These are phyloP conservation scores for Roridomyces roridus DNA, from an alignment of 768 basidiomycete species.

Conservation along the genomic window DNA sequence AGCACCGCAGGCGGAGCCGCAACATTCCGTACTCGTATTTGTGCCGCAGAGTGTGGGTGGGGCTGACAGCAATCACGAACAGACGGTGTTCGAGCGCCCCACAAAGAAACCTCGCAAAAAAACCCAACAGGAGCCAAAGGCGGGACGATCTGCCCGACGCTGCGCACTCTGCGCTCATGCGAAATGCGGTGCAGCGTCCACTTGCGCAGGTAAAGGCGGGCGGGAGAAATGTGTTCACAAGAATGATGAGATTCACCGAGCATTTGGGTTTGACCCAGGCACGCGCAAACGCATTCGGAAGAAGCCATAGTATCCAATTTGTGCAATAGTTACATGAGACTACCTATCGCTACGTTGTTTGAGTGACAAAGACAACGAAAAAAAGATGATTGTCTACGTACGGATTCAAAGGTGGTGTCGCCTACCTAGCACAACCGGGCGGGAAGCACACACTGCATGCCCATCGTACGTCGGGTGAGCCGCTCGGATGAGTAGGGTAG, in stretches of 20 bases:
- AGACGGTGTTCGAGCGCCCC: not conserved
- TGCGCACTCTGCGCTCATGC: constrained; percentile 11
- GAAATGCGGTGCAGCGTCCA: not conserved
- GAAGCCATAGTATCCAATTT: not conserved
- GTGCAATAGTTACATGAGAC: not conserved
- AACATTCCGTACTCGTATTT: constrained; percentile 4
- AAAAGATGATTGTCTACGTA: no score
- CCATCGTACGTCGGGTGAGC: no score
- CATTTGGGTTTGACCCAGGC: constrained; percentile 1
- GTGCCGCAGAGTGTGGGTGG: not conserved
- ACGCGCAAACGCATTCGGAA: constrained; percentile 3
- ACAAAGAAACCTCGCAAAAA: not conserved
- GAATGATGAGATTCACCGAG: not conserved
- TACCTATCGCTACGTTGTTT: no score
- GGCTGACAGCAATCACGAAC: not conserved
- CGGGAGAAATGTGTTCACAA: constrained; percentile 4
- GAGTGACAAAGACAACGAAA: no score
- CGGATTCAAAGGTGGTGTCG: no score
- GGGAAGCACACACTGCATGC: no score
- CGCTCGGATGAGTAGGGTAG: no score
- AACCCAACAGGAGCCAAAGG: not conserved
- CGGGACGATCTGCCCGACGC: not conserved
- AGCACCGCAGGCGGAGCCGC: not conserved
- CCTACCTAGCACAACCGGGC: no score
- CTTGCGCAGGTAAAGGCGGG: constrained; percentile 6